Evolutionary conservation across 768 basidiomycete species (phyloP), one percentile per base, ranked within the genome.

Genomic region (Dacryopinax primogenitus): DNA sequence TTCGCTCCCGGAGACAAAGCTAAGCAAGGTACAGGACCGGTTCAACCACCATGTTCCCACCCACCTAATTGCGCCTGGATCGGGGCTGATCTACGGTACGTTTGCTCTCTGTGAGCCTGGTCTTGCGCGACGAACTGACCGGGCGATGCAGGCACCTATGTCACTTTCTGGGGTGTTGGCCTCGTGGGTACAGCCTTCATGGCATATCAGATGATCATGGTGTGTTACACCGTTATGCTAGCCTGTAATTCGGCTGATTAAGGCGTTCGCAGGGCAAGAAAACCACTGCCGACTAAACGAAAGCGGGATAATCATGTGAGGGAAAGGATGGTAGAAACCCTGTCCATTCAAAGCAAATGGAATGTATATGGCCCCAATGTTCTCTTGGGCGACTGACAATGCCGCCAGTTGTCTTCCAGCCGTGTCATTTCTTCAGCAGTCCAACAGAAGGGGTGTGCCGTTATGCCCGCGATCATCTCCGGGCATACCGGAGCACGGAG

Each of bases 71-170:
- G 78, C 73, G 63, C 84, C 86, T 45, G 80, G 86, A 66, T 83
- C 84, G 58, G 78, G 72, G 39, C 78, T 88, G 67, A 88, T 86
- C 76, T 71, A 88, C 63, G 79, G 88, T 90, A 67, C 68, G 79
- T 63, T 16, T 73, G 65, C 33, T 30, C 16, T 39, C 26, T 36
- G 18, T n/a, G 9, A 34, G 33, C 36, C 32, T 11, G 11, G 51
- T 36, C 30, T 21, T 63, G 9, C 1, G 64, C 26, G 15, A 21
- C 65, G 65, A 65, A 18, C 70, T 23, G 13, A 28, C 23, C 21
- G 37, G 63, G 34, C 63, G 64, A 33, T 62, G 35, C 69, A 88
- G 87, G 81, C 51, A 67, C 79, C 26, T 90, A 82, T 76, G 78
- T 78, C 66, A 77, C 76, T 64, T 69, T 80, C 21, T 87, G 83